Conservation (phyloP, 2,329 filamentous ascomycete genomes). For the Paecilomyces formosus region DNA sequence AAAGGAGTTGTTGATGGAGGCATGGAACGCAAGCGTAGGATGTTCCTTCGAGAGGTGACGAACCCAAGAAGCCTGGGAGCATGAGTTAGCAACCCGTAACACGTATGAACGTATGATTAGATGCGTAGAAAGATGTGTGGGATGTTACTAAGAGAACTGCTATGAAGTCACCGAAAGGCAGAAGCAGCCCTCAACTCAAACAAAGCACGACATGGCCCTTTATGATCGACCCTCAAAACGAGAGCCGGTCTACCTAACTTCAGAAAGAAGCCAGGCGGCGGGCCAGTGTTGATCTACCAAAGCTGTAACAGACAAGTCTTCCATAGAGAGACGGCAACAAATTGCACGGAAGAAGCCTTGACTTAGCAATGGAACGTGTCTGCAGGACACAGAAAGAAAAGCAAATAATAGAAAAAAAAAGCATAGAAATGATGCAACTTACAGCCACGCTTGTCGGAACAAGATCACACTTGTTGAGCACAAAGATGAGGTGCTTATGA, state of each 20-base stretch:
- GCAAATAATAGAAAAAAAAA: constrained; percentile 7
- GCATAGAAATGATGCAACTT: constrained; percentile 48
- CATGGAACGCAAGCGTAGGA: constrained; percentile 90
- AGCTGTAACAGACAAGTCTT: constrained; percentile 93
- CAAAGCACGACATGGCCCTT: constrained; percentile 72
- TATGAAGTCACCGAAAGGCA: constrained; percentile 55
- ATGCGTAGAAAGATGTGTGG: constrained; percentile 62
- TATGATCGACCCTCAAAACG: constrained; percentile 84
- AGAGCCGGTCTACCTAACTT: constrained; percentile 62
- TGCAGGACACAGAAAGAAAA: constrained; percentile 12
- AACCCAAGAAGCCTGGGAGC: constrained; percentile 80
- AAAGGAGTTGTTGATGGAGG: constrained; percentile 90
- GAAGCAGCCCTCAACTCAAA: constrained; percentile 93
- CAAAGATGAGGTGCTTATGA: constrained; percentile 89
- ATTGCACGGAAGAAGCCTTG: constrained; percentile 64
- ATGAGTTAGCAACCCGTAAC: constrained; percentile 20
- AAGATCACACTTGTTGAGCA: constrained; percentile 86
- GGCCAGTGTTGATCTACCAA: constrained; percentile 87
- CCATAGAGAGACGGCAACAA: constrained; percentile 55
- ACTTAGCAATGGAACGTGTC: constrained; percentile 65
- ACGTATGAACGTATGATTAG: constrained; percentile 22
- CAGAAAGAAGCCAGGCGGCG: constrained; percentile 59
- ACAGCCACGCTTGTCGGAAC: constrained; percentile 90
- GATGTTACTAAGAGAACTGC: constrained; percentile 98
- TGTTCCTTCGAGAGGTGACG: constrained; percentile 80